Evolutionary conservation across 2,329 filamentous ascomycete species (phyloP), one percentile per base, ranked within the genome.

Genomic region (Verticillium nubilum): DNA sequence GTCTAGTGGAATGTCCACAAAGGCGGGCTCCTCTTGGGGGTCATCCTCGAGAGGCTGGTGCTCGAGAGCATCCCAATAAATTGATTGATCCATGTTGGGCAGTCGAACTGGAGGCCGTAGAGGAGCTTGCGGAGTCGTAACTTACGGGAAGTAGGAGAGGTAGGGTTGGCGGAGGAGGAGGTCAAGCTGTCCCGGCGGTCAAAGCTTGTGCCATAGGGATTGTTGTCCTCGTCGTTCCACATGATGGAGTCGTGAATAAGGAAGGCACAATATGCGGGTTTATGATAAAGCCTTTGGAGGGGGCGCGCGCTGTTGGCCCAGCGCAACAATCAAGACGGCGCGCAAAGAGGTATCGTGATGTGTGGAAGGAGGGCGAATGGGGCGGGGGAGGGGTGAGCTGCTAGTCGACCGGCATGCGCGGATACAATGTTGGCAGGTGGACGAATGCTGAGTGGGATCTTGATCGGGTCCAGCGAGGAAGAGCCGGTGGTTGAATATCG

Each of bases 161-260:
- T 78, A 25, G 87, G 86, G 70, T 89, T 86, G 23, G 81, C 80
- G 52, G 81, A 78, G 31, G 88, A 88, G 28, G 88, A 91, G 53
- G 86, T 82, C 72, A 89, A 86, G 63, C 90, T 91, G 74, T 96
- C 91, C 68, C 91, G 87, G 68, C 90, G 89, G 74, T 95, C 91
- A 78, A 96, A 97, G 74, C 91, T 94, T 69, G 81, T 86, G 65
- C 92, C 93, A 71, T 98, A 97, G 5, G 94, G 94, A 74, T 98
- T 98, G 78, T 98, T 98, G 72, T 98, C 92, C 78, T 98, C 94
- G 80, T 98, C 93, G 83, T 97, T 96, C 94, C 94, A 98, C 94
- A 98, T 98, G 67, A 68, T 83, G 58, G 58, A 31, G 59, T 25
- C 25, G 35, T 31, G 31, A 54, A 59, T 35, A 54, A 53, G 15